Conservation (phyloP, 257 asterid species). For the Oldenlandia corymbosa region DNA sequence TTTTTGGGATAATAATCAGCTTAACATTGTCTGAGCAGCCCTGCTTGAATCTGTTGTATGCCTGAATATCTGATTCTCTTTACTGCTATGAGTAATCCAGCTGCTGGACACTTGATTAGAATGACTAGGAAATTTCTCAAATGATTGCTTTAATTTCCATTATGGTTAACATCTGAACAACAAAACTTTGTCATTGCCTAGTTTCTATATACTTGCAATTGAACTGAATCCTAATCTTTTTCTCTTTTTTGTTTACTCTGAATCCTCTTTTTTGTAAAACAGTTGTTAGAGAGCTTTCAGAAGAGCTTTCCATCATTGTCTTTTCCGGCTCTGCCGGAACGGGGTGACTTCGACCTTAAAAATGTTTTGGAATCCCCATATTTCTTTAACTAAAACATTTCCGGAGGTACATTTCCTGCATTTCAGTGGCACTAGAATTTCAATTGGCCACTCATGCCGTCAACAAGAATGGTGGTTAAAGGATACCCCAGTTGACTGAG, state of each 20-base stretch:
- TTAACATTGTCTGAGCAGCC: background rate
- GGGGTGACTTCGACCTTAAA: conserved; percentile 77
- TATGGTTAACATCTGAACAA: background rate
- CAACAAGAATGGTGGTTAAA: background rate
- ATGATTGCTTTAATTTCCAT: background rate
- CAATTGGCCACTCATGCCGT: background rate
- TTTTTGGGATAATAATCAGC: too few relatives aligned
- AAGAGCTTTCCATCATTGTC: conserved; percentile 63
- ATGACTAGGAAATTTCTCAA: too few relatives aligned
- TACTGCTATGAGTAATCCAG: background rate
- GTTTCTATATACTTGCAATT: too few relatives aligned
- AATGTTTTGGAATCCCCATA: conserved; percentile 78
- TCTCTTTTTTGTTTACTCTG: conserved; percentile 19
- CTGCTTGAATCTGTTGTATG: background rate
- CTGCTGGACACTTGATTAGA: background rate
- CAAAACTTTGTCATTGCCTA: too few relatives aligned
- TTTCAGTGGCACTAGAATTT: background rate
- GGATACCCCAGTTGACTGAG: background rate
- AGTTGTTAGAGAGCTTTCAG: conserved; percentile 77
- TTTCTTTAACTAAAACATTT: conserved; percentile 65
- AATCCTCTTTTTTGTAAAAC: conserved; percentile 28
- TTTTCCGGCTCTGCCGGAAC: conserved; percentile 88
- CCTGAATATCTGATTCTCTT: background rate
- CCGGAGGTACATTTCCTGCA: background rate
- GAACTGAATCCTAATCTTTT: too few relatives aligned